phyloP scores from a whole-genome alignment of 176 grass and related monocot genomes.

The Cymbopogon citratus region DNA sequence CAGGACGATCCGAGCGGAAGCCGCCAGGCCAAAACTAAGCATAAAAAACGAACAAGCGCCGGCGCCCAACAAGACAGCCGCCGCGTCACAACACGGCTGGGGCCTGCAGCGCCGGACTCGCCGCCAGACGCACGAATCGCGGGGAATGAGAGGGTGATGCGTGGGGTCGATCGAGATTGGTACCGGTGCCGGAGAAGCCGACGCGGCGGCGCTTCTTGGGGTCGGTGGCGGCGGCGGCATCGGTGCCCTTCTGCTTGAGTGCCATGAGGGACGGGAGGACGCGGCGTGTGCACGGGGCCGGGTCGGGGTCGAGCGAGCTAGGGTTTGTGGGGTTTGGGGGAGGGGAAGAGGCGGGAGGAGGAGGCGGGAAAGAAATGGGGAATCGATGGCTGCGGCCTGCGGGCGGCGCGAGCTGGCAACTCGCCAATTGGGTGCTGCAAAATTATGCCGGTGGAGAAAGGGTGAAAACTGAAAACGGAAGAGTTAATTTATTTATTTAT shows the following conservation, averaged over 20 bases:
- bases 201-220: conserved; percentile 83
- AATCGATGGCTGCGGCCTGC: background rate
- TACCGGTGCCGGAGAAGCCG: conserved; percentile 71
- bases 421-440: too few relatives aligned
- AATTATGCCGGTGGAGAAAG: too few relatives aligned
- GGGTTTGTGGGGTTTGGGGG: conserved; percentile 38
- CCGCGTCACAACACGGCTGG: background rate
- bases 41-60: background rate
- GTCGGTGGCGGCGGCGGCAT: conserved; percentile 32
- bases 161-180: background rate
- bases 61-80: background rate
- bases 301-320: background rate
- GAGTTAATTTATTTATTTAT: too few relatives aligned
- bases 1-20: background rate
- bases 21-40: background rate
- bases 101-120: background rate
- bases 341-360: conserved; percentile 5
- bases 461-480: too few relatives aligned
- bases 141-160: background rate
- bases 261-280: conserved; percentile 44
- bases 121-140: background rate
- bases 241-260: conserved; percentile 71
- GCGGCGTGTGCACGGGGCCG: background rate
- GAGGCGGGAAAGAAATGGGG: conserved; percentile 56
- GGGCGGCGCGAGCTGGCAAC: too few relatives aligned